A percentile compares a stretch with the other conserved stretches of the same genome.
phyloP scores from a whole-genome alignment of 148 eudicot genomes.

The Camellia granthamiana region DNA sequence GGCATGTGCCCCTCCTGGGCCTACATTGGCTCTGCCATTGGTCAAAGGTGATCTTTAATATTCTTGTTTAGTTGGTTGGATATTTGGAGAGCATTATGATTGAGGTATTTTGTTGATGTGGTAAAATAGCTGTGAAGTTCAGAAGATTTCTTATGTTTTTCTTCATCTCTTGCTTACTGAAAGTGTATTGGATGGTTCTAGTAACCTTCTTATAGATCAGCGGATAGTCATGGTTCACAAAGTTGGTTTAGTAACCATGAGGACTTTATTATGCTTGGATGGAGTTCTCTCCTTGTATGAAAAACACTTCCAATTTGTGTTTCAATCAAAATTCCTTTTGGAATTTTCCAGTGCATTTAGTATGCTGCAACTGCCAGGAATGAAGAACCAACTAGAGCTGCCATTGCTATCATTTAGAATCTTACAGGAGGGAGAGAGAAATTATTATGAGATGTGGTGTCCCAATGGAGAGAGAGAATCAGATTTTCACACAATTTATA shows the following conservation, averaged over 20 bases:
- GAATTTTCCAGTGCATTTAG: too few relatives aligned
- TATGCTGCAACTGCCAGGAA: too few relatives aligned
- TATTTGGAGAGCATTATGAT: background rate
- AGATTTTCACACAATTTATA: too few relatives aligned
- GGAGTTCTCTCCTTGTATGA: background rate
- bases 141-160: background rate
- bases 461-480: too few relatives aligned
- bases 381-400: too few relatives aligned
- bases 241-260: background rate
- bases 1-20: too few relatives aligned
- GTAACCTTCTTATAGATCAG: background rate
- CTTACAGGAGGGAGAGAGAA: too few relatives aligned
- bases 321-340: background rate
- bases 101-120: background rate
- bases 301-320: background rate
- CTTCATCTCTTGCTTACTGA: background rate
- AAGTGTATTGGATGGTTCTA: constrained; percentile 1
- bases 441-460: too few relatives aligned
- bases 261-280: background rate
- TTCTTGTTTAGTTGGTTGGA: background rate
- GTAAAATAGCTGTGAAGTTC: background rate
- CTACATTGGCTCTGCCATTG: background rate
- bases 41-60: background rate
- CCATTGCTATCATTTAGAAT: too few relatives aligned
- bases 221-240: background rate